phyloP scores from a whole-genome alignment of 768 basidiomycete genomes.

The Russula compacta region DNA sequence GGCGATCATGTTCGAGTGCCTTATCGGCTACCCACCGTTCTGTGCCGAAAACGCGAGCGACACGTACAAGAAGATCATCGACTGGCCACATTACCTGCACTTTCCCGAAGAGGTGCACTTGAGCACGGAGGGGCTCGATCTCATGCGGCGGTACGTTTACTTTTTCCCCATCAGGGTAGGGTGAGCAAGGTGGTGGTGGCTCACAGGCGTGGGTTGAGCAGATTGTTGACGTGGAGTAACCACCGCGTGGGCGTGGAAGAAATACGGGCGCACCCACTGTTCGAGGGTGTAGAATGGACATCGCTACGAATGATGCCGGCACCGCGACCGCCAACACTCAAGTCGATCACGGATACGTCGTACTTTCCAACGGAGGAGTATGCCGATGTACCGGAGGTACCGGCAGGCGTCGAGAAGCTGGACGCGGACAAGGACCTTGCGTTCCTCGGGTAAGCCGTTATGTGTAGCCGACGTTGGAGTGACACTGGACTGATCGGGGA shows the following conservation, averaged over 20 bases:
- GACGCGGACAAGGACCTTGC: constrained; percentile 48
- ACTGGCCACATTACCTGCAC: constrained; percentile 78
- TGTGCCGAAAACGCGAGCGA: constrained; percentile 96
- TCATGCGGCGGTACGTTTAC: constrained; percentile 62
- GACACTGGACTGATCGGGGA: constrained; percentile 12
- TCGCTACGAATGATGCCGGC: constrained; percentile 81
- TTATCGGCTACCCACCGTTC: constrained; percentile 96
- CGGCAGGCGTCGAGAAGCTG: constrained; percentile 32
- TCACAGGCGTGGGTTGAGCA: constrained; percentile 24
- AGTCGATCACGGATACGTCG: constrained; percentile 90
- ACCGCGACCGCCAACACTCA: constrained; percentile 88
- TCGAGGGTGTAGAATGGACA: constrained; percentile 92
- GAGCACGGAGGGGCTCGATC: constrained; percentile 82
- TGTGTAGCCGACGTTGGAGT: neutral
- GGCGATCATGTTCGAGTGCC: constrained; percentile 96
- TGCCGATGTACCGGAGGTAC: constrained; percentile 58
- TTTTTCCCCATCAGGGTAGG: neutral
- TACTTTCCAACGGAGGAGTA: constrained; percentile 96
- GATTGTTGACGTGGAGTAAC: constrained; percentile 80
- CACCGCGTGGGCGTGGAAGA: constrained; percentile 70
- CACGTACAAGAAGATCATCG: constrained; percentile 96
- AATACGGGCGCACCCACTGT: constrained; percentile 86
- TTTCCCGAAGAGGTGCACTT: constrained; percentile 97
- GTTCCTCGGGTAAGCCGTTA: constrained; percentile 39
- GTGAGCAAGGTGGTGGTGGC: neutral